These are phyloP conservation scores for Maudiozyma pseudohumilis DNA, from an alignment of 805 yeast genomes.

Conservation along the genomic window DNA sequence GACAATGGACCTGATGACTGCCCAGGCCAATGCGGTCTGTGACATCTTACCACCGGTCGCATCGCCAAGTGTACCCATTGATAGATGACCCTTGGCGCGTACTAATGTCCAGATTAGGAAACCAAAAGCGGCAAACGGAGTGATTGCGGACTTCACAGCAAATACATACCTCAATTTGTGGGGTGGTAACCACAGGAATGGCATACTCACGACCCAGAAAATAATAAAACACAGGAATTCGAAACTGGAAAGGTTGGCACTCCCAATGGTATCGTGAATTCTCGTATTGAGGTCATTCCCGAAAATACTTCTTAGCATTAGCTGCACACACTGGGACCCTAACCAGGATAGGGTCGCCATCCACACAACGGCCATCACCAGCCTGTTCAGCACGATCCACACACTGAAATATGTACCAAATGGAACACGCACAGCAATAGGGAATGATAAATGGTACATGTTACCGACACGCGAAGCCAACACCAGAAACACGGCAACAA, in stretches of 20 bases:
- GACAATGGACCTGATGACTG: constrained; percentile 69
- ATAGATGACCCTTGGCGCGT: constrained; percentile 56
- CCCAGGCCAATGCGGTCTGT: constrained; percentile 69
- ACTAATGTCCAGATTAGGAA: constrained; percentile 78
- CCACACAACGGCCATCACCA: constrained; percentile 85
- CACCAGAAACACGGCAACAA: constrained; percentile 62
- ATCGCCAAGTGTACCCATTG: constrained; percentile 20
- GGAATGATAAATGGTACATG: constrained; percentile 74
- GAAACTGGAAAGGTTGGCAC: constrained; percentile 56
- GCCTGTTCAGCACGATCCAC: constrained; percentile 85
- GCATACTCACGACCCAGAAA: constrained; percentile 72
- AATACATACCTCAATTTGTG: constrained; percentile 76
- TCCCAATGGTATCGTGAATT: constrained; percentile 52
- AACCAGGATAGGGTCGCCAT: constrained; percentile 78
- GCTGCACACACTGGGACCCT: constrained; percentile 75
- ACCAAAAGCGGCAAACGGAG: constrained; percentile 77
- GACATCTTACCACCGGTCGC: constrained; percentile 10
- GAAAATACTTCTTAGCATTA: constrained; percentile 72
- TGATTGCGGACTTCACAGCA: constrained; percentile 66
- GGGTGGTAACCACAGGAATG: constrained; percentile 76
- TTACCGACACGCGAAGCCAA: constrained; percentile 72
- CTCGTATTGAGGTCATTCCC: constrained; percentile 53
- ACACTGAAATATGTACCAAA: constrained; percentile 82
- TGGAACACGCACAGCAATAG: constrained; percentile 70
- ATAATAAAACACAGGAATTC: constrained; percentile 67